Conservation (phyloP, 1,284 basidiomycete species). For the Grifola frondosa region DNA sequence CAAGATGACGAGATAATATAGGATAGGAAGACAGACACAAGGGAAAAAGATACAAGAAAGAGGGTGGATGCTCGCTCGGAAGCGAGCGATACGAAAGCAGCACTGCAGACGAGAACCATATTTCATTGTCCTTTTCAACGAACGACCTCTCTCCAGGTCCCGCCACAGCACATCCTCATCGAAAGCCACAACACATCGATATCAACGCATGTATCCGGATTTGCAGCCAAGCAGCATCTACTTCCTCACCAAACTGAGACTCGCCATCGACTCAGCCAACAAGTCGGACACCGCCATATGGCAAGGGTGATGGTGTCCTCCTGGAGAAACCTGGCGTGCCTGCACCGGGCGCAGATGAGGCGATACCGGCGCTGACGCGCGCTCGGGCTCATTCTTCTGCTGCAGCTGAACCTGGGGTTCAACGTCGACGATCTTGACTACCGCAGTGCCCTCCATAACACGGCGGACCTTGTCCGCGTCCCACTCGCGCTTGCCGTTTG, state of each 20-base stretch:
- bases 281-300: constrained; percentile 40
- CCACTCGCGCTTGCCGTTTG: constrained; percentile 39
- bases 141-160: neutral
- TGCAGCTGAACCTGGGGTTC: constrained; percentile 36
- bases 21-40: constrained; percentile 2
- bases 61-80: constrained; percentile 1
- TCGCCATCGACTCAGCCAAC: constrained; percentile 65
- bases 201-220: too few relatives aligned
- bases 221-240: too few relatives aligned
- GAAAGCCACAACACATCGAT: neutral
- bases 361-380: constrained; percentile 2
- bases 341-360: neutral
- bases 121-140: constrained; percentile 3
- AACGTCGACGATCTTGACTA: constrained; percentile 72
- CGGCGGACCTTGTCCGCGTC: constrained; percentile 76
- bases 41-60: constrained; percentile 9
- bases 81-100: constrained; percentile 2
- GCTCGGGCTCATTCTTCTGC: neutral
- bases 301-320: constrained; percentile 23
- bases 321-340: constrained; percentile 7
- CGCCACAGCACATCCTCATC: neutral
- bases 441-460: constrained; percentile 75
- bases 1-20: constrained; percentile 10
- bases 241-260: constrained; percentile 54
- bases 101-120: constrained; percentile 6